Evolutionary conservation across 2,329 filamentous ascomycete genomes (phyloP).

Genomic region (Stachybotrys elegans): DNA sequence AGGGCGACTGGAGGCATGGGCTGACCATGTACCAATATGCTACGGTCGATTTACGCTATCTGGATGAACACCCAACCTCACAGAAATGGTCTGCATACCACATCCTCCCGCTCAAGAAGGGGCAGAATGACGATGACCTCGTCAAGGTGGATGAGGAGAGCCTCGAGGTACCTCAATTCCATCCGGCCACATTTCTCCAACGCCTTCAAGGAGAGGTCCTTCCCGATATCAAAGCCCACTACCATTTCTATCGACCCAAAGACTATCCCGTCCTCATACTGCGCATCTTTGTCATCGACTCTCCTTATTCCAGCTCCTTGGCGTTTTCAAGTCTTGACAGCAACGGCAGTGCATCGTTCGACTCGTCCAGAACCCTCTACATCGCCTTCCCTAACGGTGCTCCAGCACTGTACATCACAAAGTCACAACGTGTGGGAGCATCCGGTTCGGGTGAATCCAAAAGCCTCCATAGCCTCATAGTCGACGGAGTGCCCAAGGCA

Average conservation of each 20-base stretch:
- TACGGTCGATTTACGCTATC: constrained; percentile 62
- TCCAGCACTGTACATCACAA: constrained; percentile 66
- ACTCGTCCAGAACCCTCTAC: constrained; percentile 68
- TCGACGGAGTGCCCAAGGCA: constrained; percentile 77
- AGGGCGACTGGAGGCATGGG: constrained; percentile 65
- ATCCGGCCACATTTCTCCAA: constrained; percentile 73
- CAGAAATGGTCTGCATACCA: constrained; percentile 61
- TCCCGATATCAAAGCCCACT: constrained; percentile 79
- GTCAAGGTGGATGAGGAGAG: constrained; percentile 39
- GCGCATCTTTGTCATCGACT: constrained; percentile 75
- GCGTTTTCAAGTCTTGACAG: constrained; percentile 31
- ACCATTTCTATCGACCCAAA: constrained; percentile 69
- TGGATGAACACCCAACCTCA: constrained; percentile 59
- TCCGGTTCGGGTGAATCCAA: constrained; percentile 47
- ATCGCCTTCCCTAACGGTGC: constrained; percentile 78
- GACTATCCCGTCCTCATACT: constrained; percentile 66
- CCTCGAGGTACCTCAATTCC: constrained; percentile 62
- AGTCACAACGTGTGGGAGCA: constrained; percentile 38
- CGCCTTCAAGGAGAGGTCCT: constrained; percentile 70
- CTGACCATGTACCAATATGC: constrained; percentile 62
- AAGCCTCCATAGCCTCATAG: constrained; percentile 64
- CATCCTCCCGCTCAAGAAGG: constrained; percentile 46
- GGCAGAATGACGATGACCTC: constrained; percentile 33
- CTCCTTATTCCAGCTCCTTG: constrained; percentile 66
- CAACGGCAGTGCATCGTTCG: constrained; percentile 39